Percentiles rank a stretch among this genome's conserved stretches.
Evolutionary conservation across 768 basidiomycete genomes (phyloP).

Genomic region (Tephrocybe sp.): DNA sequence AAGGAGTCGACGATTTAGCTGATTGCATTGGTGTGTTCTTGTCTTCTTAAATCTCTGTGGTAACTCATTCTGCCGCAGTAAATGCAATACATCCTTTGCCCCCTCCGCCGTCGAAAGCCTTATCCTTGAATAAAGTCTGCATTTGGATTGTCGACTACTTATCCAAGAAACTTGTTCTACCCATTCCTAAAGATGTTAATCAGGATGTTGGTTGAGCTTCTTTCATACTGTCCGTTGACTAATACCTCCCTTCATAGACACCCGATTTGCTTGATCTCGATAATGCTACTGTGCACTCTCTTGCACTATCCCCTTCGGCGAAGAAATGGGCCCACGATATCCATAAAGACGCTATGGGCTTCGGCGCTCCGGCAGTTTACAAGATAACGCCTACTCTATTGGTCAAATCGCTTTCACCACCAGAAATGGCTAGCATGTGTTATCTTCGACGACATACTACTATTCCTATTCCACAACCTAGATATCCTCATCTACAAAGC

Average conservation of each 20-base stretch:
- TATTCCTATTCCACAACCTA: slow-evolving; percentile 8
- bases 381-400: slow-evolving; percentile 6
- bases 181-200: neutral
- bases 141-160: too few relatives aligned
- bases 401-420: neutral
- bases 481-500: too few relatives aligned
- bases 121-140: too few relatives aligned
- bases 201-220: neutral
- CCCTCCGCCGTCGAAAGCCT: too few relatives aligned
- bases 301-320: neutral
- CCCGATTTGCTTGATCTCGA: slow-evolving; percentile 1
- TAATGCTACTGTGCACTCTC: neutral
- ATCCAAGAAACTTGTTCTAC: too few relatives aligned
- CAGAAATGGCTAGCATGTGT: slow-evolving; percentile 2
- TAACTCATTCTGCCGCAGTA: too few relatives aligned
- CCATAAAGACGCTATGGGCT: neutral
- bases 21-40: neutral
- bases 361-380: neutral
- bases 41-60: too few relatives aligned
- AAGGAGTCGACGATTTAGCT: slow-evolving; percentile 1
- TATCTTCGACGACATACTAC: slow-evolving; percentile 2
- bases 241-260: neutral
- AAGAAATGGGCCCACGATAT: neutral
- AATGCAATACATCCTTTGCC: too few relatives aligned
- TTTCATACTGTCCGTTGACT: neutral